Evolutionary conservation across 2,329 filamentous ascomycete species (phyloP).

Genomic region (Diaporthe eres): DNA sequence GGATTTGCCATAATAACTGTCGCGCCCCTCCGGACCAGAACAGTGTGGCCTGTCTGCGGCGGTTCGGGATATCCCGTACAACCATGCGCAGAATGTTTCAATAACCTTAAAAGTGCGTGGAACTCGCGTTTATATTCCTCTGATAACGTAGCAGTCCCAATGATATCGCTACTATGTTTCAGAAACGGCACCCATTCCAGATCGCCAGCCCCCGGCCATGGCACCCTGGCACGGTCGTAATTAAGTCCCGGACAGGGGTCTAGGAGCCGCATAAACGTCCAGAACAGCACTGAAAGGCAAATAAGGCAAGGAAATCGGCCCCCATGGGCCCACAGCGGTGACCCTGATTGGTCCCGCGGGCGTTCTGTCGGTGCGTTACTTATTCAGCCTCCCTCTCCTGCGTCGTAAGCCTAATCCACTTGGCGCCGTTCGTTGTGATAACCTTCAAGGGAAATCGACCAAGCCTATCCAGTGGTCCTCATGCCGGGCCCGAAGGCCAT

Average conservation of each 20-base stretch:
- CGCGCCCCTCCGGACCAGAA: neutral
- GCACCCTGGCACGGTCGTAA: neutral
- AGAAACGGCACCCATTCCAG: neutral
- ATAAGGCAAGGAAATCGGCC: too few species aligned
- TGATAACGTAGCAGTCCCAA: neutral
- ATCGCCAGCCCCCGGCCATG: neutral
- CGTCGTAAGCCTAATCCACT: conserved; percentile 27
- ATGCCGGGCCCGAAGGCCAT: neutral
- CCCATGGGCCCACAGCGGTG: neutral
- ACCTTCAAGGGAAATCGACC: neutral
- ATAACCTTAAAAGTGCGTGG: neutral
- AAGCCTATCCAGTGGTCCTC: neutral
- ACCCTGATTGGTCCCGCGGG: neutral
- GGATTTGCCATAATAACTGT: too few species aligned
- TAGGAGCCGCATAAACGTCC: neutral
- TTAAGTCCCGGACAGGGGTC: neutral
- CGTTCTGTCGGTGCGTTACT: conserved; percentile 3
- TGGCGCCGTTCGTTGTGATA: conserved; percentile 1
- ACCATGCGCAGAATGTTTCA: neutral
- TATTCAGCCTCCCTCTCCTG: conserved; percentile 20
- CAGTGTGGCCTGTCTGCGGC: neutral
- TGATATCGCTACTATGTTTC: neutral
- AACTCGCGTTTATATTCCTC: neutral
- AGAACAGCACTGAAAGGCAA: neutral
- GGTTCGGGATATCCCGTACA: neutral